Conservation (phyloP, 2,329 filamentous ascomycete species). For the Calonectria pseudoreteaudii region DNA sequence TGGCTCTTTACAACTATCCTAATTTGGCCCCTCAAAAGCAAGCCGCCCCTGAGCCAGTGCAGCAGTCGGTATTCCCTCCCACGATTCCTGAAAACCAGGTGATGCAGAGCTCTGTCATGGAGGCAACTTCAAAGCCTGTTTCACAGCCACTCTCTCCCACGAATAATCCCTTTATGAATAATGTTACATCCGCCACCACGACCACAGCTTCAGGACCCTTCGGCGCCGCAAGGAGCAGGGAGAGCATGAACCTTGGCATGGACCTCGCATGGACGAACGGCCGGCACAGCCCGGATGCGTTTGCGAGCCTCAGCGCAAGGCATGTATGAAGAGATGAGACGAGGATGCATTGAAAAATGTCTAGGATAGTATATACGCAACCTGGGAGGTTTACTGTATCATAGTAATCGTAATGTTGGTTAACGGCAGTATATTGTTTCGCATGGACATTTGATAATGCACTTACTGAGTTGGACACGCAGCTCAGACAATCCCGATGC, state of each 20-base stretch:
- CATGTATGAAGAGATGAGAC: conserved; percentile 55
- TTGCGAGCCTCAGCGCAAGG: conserved; percentile 78
- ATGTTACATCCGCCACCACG: conserved; percentile 40
- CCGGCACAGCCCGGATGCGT: conserved; percentile 83
- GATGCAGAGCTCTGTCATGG: conserved; percentile 41
- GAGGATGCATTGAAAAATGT: conserved; percentile 26
- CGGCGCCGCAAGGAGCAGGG: conserved; percentile 64
- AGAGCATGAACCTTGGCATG: conserved; percentile 76
- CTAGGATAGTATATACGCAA: conserved; percentile 39
- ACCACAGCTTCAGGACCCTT: conserved; percentile 56
- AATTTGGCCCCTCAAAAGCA: conserved; percentile 60
- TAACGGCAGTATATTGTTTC: conserved; percentile 29
- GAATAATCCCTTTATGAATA: conserved; percentile 70
- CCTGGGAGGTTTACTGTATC: conserved; percentile 39
- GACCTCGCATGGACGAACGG: conserved; percentile 76
- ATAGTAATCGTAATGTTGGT: conserved; percentile 44
- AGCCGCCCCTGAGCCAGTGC: conserved; percentile 43
- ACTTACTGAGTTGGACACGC: background rate
- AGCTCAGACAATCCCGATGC: background rate
- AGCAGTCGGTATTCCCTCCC: conserved; percentile 40
- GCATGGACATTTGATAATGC: conserved; percentile 2
- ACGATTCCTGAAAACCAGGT: conserved; percentile 46
- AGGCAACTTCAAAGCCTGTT: conserved; percentile 41
- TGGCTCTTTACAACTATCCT: conserved; percentile 78
- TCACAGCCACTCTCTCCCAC: conserved; percentile 54